Evolutionary conservation across 1,139 yeast genomes (phyloP).

Genomic region (Debaryomyces coudertii): DNA sequence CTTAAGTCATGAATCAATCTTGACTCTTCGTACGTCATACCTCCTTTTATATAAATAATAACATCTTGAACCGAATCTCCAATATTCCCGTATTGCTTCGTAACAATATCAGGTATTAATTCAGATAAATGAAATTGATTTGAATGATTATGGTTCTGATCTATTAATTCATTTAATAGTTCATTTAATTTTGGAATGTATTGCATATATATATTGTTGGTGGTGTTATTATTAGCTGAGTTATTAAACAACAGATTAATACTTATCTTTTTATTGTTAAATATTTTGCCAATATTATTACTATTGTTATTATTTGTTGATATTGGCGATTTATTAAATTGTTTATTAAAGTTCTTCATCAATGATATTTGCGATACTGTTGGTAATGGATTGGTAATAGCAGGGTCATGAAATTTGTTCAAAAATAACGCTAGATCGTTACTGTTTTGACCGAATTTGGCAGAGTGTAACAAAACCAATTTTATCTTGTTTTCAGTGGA

Average conservation of each 20-base stretch:
- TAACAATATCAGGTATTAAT: constrained; percentile 44
- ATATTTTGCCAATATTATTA: constrained; percentile 29
- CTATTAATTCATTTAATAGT: constrained; percentile 29
- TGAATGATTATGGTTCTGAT: constrained; percentile 18
- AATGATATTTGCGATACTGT: constrained; percentile 38
- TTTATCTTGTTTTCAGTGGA: constrained; percentile 40
- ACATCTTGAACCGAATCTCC: constrained; percentile 65
- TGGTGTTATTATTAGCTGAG: constrained; percentile 24
- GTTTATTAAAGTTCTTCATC: constrained; percentile 33
- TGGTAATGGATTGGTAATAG: constrained; percentile 32
- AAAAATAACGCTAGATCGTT: constrained; percentile 29
- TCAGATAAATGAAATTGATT: constrained; percentile 30
- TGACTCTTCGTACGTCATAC: constrained; percentile 91
- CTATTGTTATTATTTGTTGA: constrained; percentile 16
- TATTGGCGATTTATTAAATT: constrained; percentile 21
- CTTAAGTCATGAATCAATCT: constrained; percentile 77
- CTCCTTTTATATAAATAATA: constrained; percentile 83
- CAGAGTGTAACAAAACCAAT: constrained; percentile 70
- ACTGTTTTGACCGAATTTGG: constrained; percentile 53
- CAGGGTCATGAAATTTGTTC: constrained; percentile 33
- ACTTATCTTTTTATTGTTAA: constrained; percentile 31
- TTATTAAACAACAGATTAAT: constrained; percentile 31
- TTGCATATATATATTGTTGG: constrained; percentile 59
- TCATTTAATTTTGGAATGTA: constrained; percentile 75
- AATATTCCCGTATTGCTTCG: constrained; percentile 35